Percentiles rank a stretch among this genome's conserved stretches.
Evolutionary conservation across 768 basidiomycete genomes (phyloP).

Genomic region (Candolleomyces efflorescens): DNA sequence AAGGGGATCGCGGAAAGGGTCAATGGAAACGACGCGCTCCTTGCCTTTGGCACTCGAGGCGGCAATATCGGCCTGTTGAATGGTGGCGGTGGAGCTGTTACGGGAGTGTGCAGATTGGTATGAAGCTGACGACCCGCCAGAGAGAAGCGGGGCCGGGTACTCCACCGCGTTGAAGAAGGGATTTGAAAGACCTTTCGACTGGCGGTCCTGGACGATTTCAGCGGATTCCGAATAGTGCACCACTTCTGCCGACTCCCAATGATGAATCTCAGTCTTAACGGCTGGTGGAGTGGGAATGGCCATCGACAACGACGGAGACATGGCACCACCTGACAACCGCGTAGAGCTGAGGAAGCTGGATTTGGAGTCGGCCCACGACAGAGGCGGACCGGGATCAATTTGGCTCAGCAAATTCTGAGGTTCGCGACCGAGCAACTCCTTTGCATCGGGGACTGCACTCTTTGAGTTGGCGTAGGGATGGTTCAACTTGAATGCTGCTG

Average conservation of each 20-base stretch:
- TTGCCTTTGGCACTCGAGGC: constrained; percentile 4
- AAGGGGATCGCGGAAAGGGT: constrained; percentile 40
- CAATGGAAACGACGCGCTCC: constrained; percentile 16
- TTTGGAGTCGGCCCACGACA: constrained; percentile 54
- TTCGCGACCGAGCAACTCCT: constrained; percentile 39
- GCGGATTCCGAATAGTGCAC: constrained; percentile 37
- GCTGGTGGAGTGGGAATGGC: constrained; percentile 63
- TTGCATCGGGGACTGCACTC: constrained; percentile 29
- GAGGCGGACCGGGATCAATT: constrained; percentile 33
- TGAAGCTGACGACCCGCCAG: constrained; percentile 2
- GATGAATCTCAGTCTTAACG: constrained; percentile 46
- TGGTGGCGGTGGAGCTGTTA: constrained; percentile 34
- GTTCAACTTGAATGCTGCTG: constrained; percentile 32
- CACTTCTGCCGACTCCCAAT: constrained; percentile 70
- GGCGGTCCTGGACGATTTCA: constrained; percentile 20
- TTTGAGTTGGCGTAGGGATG: constrained; percentile 52
- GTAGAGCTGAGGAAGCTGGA: constrained; percentile 49
- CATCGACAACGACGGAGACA: constrained; percentile 46
- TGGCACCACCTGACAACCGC: constrained; percentile 33
- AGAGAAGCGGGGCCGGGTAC: constrained; percentile 17
- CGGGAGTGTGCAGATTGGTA: constrained; percentile 13
- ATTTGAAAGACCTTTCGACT: constrained; percentile 38
- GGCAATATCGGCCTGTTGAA: constrained; percentile 1
- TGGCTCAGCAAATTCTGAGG: constrained; percentile 2
- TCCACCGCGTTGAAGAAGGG: constrained; percentile 32